phyloP scores from a whole-genome alignment of 208 protist genomes.

The Angomonas deanei region DNA sequence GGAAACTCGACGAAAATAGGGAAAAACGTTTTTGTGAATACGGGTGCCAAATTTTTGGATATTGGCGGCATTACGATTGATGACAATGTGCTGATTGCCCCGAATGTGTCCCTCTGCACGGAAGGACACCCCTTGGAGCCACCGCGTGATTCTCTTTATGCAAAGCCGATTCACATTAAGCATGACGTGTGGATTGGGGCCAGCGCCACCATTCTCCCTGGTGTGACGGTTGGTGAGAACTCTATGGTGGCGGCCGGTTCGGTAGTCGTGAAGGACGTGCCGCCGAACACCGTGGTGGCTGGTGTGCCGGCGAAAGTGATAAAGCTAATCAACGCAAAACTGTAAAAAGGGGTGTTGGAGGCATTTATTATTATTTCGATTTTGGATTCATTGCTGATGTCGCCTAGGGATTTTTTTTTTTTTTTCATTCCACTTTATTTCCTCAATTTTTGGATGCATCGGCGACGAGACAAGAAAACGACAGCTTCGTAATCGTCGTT shows the following conservation, averaged over 20 bases:
- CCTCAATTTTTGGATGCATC: too few relatives aligned
- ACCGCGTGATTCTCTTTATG: constrained; percentile 23
- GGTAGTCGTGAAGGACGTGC: constrained; percentile 83
- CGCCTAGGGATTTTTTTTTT: too few relatives aligned
- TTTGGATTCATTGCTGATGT: too few relatives aligned
- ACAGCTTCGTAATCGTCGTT: too few relatives aligned
- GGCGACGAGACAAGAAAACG: too few relatives aligned
- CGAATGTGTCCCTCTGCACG: constrained; percentile 62
- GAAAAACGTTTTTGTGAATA: constrained; percentile 55
- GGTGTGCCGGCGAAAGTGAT: constrained; percentile 69
- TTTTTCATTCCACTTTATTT: too few relatives aligned
- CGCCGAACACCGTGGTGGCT: constrained; percentile 56
- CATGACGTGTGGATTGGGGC: constrained; percentile 63
- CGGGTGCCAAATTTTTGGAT: constrained; percentile 67
- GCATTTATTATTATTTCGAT: too few relatives aligned
- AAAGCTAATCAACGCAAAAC: constrained; percentile 6
- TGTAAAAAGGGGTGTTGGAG: too few relatives aligned
- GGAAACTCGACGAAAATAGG: constrained; percentile 39
- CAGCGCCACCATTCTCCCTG: constrained; percentile 39
- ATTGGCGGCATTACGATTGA: constrained; percentile 48
- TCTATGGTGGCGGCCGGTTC: constrained; percentile 59
- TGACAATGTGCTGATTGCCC: constrained; percentile 38
- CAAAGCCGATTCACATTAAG: constrained; percentile 37
- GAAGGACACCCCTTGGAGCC: constrained; percentile 65
- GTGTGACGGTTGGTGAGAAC: constrained; percentile 73